phyloP scores from a whole-genome alignment of 352 stramenopile species.

The Phytophthora ohioensis region DNA sequence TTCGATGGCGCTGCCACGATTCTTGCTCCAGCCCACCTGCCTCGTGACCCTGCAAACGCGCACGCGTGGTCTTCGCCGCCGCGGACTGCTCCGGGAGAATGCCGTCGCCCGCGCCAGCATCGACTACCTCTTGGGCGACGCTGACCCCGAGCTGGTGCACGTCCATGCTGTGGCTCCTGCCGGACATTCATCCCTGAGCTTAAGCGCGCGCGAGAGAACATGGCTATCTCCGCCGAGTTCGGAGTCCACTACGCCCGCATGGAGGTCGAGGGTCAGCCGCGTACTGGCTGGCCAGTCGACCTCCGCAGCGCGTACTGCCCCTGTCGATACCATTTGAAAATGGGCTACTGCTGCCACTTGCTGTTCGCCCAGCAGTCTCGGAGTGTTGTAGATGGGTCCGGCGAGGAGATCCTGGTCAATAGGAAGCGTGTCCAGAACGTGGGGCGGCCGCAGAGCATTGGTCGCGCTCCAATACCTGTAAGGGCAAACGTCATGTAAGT shows the following conservation, averaged over 20 bases:
- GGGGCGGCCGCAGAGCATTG: too few species aligned
- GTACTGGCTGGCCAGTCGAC: constrained; percentile 6
- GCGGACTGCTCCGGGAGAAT: constrained; percentile 5
- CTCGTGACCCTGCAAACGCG: not conserved
- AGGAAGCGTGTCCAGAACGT: too few species aligned
- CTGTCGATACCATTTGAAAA: constrained; percentile 8
- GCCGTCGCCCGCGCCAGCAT: not conserved
- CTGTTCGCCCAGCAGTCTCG: too few species aligned
- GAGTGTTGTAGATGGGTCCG: too few species aligned
- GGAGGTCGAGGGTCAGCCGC: constrained; percentile 12
- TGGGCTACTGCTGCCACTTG: constrained; percentile 10
- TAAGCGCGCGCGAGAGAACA: not conserved
- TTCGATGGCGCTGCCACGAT: not conserved
- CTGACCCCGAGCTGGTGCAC: not conserved
- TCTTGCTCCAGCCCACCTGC: not conserved
- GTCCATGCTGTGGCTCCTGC: not conserved
- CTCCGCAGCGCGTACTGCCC: not conserved
- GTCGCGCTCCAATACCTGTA: too few species aligned
- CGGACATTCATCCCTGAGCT: constrained; percentile 7
- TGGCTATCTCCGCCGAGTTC: not conserved
- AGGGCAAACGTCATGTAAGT: too few species aligned
- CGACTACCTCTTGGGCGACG: not conserved
- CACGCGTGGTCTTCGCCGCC: not conserved
- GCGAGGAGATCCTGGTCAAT: too few species aligned
- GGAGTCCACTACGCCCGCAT: constrained; percentile 12